Base-by-base conservation (phyloP, 805 yeast genomes). In the Scheffersomyces lignosus region DNA sequence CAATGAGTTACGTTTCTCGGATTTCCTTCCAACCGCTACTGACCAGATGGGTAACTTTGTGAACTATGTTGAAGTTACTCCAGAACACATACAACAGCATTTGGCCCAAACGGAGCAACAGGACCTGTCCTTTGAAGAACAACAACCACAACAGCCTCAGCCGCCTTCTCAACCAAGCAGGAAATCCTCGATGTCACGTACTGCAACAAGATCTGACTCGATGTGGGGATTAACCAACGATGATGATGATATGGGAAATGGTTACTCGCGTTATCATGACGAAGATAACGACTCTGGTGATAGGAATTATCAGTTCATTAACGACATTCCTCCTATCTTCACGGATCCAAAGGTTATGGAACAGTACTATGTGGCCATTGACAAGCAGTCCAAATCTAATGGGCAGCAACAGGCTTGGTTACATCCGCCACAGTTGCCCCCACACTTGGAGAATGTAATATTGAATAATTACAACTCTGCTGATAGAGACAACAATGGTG, bases 41-140 rank as follows among this genome's bases (percentile, higher is more conserved):
- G 97, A 91, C 62, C 95, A 90, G 45, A 84, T 89, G 81, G 98
- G 98, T 32, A 90, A 90, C 57, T 86, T 90, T 52, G 96, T 91
- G 34, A 90, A 90, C 62, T 90, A 90, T 61, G 75, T 90, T 37
- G 96, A 88, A 60, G 84, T 87, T 17, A 64, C 72, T 9, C 74
- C 64, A n/a, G 75, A 60, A 40, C 57, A 52, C 37, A 60, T 64
- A 15, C 48, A 57, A 29, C 47, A 54, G 39, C 61, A 59, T 43
- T 46, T 62, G 36, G 55, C 52, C 36, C 62, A 44, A 42, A 61
- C 54, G 38, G 52, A 49, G 29, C 56, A 57, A 36, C 34, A 33
- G 26, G 33, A 24, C 16, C 29, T 26, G 25, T 14, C 18, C 10
- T 29, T 37, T 18, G 42, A 33, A 32, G 54, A 53, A 25, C 52